Evolutionary conservation across 148 eudicot species (phyloP).

Genomic region (Diospyros kaki): DNA sequence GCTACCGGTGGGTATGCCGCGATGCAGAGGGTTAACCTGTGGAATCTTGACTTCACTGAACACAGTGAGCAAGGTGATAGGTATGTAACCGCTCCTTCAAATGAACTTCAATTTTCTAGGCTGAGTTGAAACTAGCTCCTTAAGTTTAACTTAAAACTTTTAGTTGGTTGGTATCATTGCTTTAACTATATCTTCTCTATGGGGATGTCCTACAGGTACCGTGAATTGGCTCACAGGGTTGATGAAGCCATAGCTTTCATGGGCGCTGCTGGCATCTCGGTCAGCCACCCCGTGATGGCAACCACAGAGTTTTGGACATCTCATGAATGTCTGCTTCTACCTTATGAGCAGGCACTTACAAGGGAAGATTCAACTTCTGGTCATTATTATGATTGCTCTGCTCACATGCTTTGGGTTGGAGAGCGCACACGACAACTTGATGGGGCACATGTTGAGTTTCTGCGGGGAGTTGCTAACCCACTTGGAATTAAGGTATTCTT

Average conservation of each 20-base stretch:
- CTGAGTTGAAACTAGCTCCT: too few species aligned
- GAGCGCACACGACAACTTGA: conserved; percentile 74
- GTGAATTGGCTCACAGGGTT: conserved; percentile 60
- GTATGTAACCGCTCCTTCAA: conserved; percentile 16
- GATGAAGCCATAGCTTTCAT: conserved; percentile 79
- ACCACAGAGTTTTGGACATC: conserved; percentile 72
- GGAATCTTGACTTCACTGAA: conserved; percentile 69
- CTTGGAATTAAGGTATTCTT: conserved; percentile 61
- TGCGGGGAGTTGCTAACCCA: conserved; percentile 63
- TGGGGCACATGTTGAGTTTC: conserved; percentile 70
- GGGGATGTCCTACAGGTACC: conserved; percentile 38
- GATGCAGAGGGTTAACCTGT: conserved; percentile 60
- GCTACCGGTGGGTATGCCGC: conserved; percentile 79
- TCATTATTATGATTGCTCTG: conserved; percentile 61
- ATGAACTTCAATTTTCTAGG: too few species aligned
- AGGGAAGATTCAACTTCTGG: conserved; percentile 72
- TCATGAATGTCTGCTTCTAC: conserved; percentile 71
- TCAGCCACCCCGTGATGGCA: conserved; percentile 56
- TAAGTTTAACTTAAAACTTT: not conserved
- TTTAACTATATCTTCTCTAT: not conserved
- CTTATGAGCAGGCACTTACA: conserved; percentile 73
- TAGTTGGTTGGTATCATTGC: not conserved
- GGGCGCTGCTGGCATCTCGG: conserved; percentile 66
- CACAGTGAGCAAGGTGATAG: conserved; percentile 68
- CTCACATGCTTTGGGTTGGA: conserved; percentile 78